These are phyloP conservation scores for Cyberlindnera subsufficiens DNA, from an alignment of 805 yeast genomes.

Conservation along the genomic window DNA sequence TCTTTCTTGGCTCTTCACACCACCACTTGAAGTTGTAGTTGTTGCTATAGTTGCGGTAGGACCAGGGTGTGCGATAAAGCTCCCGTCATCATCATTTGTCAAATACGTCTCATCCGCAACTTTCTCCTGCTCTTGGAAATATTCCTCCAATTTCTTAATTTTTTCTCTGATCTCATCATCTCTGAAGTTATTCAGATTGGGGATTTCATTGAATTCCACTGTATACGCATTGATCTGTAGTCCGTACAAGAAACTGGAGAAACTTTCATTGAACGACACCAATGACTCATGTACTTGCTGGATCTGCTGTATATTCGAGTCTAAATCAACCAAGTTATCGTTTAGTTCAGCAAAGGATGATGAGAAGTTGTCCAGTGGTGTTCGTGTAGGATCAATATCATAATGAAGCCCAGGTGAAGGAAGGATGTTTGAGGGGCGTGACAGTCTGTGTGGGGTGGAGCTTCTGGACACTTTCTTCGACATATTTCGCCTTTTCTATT, in stretches of 20 bases:
- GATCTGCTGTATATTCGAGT: constrained; percentile 50
- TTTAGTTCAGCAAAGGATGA: constrained; percentile 39
- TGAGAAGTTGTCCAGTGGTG: constrained; percentile 37
- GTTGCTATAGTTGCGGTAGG: constrained; percentile 2
- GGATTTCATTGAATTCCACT: constrained; percentile 49
- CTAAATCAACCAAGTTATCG: constrained; percentile 50
- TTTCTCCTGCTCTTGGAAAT: constrained; percentile 12
- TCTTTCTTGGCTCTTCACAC: neutral
- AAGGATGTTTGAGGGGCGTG: constrained; percentile 30
- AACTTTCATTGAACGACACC: constrained; percentile 66
- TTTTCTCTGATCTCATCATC: constrained; percentile 15
- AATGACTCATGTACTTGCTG: constrained; percentile 57
- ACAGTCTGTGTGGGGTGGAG: constrained; percentile 32
- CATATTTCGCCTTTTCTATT: constrained; percentile 5
- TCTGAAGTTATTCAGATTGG: constrained; percentile 11
- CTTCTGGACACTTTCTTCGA: constrained; percentile 16
- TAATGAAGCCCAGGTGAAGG: constrained; percentile 42
- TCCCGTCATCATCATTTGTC: constrained; percentile 27
- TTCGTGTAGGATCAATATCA: constrained; percentile 32
- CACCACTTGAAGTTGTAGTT: neutral
- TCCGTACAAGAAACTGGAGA: constrained; percentile 74
- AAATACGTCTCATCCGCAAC: constrained; percentile 23
- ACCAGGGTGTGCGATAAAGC: constrained; percentile 25
- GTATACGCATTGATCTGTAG: constrained; percentile 85
- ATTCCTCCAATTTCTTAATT: constrained; percentile 15